Evolutionary conservation across 176 grass and related monocot genomes (phyloP), one percentile per base, ranked within the genome.

Genomic region (Musa beccarii): DNA sequence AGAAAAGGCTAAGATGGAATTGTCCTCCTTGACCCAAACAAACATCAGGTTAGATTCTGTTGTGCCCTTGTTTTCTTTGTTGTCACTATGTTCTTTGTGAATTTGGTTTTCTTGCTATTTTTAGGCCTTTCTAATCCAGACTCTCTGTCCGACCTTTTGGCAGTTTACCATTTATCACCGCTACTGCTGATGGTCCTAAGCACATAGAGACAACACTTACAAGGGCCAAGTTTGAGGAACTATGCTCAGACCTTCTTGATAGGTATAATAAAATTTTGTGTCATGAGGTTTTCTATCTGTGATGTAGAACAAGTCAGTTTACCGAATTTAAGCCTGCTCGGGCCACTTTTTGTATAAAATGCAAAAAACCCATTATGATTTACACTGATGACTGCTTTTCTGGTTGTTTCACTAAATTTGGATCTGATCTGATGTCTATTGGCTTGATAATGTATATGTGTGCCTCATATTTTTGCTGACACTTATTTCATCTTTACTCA

Each of bases 1-100:
- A 53, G 95, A 99, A 79, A 99, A 99, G 84, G 88, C 95, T 13
- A 99, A 99, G 78, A 94, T 99, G 95, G 95, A 99, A 83, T 62
- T 99, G 25, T 99, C 95, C 54, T 86, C 90, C 0, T 78, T 99
- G 75, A 86, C 95, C 8, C 95, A 99, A 69, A 73, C 95, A n/a
- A 99, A 99, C 61, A 94, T 99, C 78, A 94, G 90, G 95, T 98
- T 59, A 59, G 78, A 3, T 66, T 84, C 9, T 78, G n/a, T 53
- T 76, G 23, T 49, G 21, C 53, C 54, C 19, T 63, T 77, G 10
- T 10, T 64, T 70, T 69, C 0, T 78, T 15, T 43, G 66, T 11
- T 1, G 11, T 61, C 54, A 73, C 14, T 21, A 73, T 34, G 16
- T 25, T 43, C 34, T 43, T 43, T 43, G 4, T 43, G 34, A 43